Evolutionary conservation across 306 rosid genomes (phyloP), one percentile per base, ranked within the genome.

Genomic region (Herpetospermum pedunculosum): DNA sequence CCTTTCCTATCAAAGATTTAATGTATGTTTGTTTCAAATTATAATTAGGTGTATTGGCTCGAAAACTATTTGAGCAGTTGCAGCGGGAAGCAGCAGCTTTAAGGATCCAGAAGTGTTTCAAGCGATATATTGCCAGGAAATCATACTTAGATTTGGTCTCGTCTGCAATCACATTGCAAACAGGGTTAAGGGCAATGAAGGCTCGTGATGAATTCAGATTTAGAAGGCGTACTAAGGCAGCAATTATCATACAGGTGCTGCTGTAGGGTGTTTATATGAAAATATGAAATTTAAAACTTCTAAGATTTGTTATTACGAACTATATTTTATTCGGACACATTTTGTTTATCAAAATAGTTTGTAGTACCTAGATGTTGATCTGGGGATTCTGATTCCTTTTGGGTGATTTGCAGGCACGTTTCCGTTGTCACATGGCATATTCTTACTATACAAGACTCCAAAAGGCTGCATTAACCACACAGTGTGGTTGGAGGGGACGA

Each of bases 201-300:
- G 97, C 97, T 78, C 96, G 96, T 58, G 88, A 95, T 85, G 99
- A 95, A 75, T 95, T 88, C 88, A 88, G 97, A 87, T 89, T 88
- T 83, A 92, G 92, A 87, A 95, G 83, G 86, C 96, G 90, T 79
- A 89, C 99, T 14, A 92, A 88, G 86, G 99, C 96, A 70, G 96
- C 99, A 76, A 85, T 87, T 84, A 70, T 72, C 43, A 49, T 95
- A 68, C 97, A 95, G 99, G 99, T 95, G 65, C 72, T 38, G 32
- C 63, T 26, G 38, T 75, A 59, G 9, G 25, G n/a, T 34, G 13
- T 16, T 13, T 76, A 25, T 5, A 6, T 73, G 76, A 50, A 44
- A 15, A 7, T 25, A 67, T 67, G 13, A 38, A 41, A 8, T 23
- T 6, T 23, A 10, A 14, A 67, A 41, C 13, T 26, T 40, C 29